Evolutionary conservation across 768 basidiomycete genomes (phyloP).

Genomic region (Mycena filopes): DNA sequence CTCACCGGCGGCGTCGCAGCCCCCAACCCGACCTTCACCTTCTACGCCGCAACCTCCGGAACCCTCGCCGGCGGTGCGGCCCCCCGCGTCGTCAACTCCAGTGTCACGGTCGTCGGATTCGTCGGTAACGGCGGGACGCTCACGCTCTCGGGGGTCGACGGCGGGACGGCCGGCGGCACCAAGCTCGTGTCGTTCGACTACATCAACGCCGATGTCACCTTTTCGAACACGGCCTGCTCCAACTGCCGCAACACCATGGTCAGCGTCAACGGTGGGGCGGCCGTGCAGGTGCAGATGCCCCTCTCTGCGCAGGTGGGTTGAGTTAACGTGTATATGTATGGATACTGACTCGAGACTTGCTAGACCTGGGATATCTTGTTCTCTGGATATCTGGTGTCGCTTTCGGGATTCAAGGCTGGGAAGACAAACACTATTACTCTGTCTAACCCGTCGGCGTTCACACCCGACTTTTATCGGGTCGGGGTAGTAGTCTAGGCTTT

Average conservation of each 20-base stretch:
- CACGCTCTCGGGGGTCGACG: slow-evolving; percentile 54
- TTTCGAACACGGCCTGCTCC: slow-evolving; percentile 56
- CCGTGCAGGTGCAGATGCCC: slow-evolving; percentile 58
- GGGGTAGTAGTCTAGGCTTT: slow-evolving; percentile 45
- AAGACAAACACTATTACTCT: slow-evolving; percentile 56
- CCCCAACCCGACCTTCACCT: slow-evolving; percentile 45
- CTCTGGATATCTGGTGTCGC: slow-evolving; percentile 52
- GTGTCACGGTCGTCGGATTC: slow-evolving; percentile 52
- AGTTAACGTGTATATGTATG: background rate
- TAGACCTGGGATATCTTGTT: slow-evolving; percentile 60
- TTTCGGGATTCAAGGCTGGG: slow-evolving; percentile 56
- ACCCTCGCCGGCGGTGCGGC: slow-evolving; percentile 51
- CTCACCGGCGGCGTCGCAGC: slow-evolving; percentile 42
- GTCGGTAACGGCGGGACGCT: slow-evolving; percentile 56
- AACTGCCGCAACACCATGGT: slow-evolving; percentile 60
- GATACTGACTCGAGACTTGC: background rate
- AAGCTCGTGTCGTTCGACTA: slow-evolving; percentile 58
- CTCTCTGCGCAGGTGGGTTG: slow-evolving; percentile 57
- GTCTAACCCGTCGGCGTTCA: slow-evolving; percentile 53
- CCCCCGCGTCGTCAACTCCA: slow-evolving; percentile 47
- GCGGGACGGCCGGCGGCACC: slow-evolving; percentile 52
- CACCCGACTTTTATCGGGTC: slow-evolving; percentile 56
- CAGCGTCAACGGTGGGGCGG: slow-evolving; percentile 56
- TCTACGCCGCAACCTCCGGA: slow-evolving; percentile 45
- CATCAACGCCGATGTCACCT: slow-evolving; percentile 57